Conservation (phyloP, 768 basidiomycete species). For the Inosperma sp. region DNA sequence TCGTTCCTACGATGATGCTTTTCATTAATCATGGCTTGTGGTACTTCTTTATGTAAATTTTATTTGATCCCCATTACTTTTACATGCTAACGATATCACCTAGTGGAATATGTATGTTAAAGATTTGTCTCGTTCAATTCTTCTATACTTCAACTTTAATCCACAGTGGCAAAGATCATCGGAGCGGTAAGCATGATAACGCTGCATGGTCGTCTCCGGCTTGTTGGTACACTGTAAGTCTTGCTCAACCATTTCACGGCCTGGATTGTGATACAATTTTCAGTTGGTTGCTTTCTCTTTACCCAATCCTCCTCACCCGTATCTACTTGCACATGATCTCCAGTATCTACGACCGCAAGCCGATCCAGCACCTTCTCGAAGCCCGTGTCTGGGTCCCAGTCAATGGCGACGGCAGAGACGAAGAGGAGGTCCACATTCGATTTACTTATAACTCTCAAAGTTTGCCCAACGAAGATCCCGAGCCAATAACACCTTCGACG, state of each 20-base stretch:
- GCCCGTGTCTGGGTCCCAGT: not conserved
- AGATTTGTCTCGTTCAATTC: no score
- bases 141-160: no score
- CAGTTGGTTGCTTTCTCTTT: no score
- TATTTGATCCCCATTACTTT: not conserved
- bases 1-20: constrained; percentile 22
- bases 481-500: constrained; percentile 4
- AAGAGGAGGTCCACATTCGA: not conserved
- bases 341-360: constrained; percentile 19
- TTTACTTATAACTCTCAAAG: not conserved
- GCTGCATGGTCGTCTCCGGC: no score
- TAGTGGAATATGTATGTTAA: not conserved
- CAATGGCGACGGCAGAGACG: not conserved
- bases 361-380: not conserved
- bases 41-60: constrained; percentile 19
- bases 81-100: not conserved
- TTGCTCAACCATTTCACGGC: no score
- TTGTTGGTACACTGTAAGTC: no score
- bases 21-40: constrained; percentile 18
- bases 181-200: no score
- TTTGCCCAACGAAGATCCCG: not conserved
- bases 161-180: no score
- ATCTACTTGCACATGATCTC: no score
- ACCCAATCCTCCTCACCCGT: no score
- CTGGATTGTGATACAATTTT: no score